Base-by-base conservation (phyloP, 2,329 filamentous ascomycete genomes). In the Lecanicillium sp. region DNA sequence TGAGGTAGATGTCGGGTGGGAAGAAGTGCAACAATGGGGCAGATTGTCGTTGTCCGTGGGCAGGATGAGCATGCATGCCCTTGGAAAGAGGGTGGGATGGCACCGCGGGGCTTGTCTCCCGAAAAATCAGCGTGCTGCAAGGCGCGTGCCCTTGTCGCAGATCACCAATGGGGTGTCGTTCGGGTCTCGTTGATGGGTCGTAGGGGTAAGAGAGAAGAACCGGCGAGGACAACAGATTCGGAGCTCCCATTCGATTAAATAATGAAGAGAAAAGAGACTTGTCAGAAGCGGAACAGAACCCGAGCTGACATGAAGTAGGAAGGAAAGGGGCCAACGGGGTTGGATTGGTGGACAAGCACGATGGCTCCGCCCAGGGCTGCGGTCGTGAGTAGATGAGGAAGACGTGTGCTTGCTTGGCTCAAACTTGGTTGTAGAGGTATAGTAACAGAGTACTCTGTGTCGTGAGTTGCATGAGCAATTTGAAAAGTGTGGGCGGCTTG, bases 321-420 rank as follows among this genome's bases (percentile, higher is more conserved):
- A 20, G 29, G 27, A 21, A 17, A 40, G 44, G 37, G 44, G 36
- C 36, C 36, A 47, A 47, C 12, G n/a, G 9, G 37, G 35, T 35
- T 29, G 44, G 37, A 35, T 47, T 40, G 44, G 44, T 35, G 44
- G 44, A 26, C 29, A 33, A 32, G 14, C 26, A 39, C 23, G 35
- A 47, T 35, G 44, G 36, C 44, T 47, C 44, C 44, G 44, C 44
- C 44, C 36, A 38, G 44, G 29, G 36, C 35, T 32, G n/a, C 27
- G 40, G 44, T 39, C 27, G 44, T 47, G 33, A 27, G 39, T 40
- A 46, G 24, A 40, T 40, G 44, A 33, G 27, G n/a, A 6, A 14
- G 33, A 27, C 32, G 27, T n/a, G 43, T 44, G 42, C 29, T 29
- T 27, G 23, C 38, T 11, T 38, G 11, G 20, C 35, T 38, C 17